phyloP scores from a whole-genome alignment of 2,329 filamentous ascomycete genomes.

The Neofusicoccum sp. region DNA sequence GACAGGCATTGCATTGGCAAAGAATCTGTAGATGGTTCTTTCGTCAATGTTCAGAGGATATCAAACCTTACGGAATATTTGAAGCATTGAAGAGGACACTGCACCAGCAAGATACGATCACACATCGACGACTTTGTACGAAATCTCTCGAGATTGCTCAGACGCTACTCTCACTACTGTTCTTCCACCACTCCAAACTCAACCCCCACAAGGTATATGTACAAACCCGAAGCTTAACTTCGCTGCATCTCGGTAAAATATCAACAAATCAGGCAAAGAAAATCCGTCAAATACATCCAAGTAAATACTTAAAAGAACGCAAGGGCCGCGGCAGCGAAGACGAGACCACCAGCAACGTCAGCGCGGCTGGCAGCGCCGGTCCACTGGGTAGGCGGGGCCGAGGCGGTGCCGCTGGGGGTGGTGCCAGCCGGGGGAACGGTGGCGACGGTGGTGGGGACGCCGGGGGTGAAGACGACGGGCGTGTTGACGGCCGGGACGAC shows the following conservation, averaged over 20 bases:
- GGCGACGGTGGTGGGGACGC: background rate
- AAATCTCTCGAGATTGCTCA: too few relatives aligned
- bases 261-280: slow-evolving; percentile 5
- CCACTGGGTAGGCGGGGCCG: background rate
- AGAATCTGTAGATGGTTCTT: too few relatives aligned
- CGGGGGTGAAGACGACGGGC: background rate
- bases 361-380: slow-evolving; percentile 11
- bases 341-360: slow-evolving; percentile 1
- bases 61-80: too few relatives aligned
- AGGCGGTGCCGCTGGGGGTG: background rate
- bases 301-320: background rate
- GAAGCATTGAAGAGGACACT: too few relatives aligned
- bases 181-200: too few relatives aligned
- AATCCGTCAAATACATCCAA: slow-evolving; percentile 9
- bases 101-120: too few relatives aligned
- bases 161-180: too few relatives aligned
- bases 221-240: background rate
- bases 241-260: too few relatives aligned
- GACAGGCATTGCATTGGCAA: too few relatives aligned
- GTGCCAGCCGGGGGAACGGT: background rate
- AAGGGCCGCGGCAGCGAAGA: background rate
- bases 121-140: too few relatives aligned
- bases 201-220: background rate
- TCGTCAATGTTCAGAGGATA: too few relatives aligned
- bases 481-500: too few relatives aligned